These are phyloP conservation scores for Coemansia sp. DNA, from an alignment of 192 early-diverging fungal genomes.

Conservation along the genomic window DNA sequence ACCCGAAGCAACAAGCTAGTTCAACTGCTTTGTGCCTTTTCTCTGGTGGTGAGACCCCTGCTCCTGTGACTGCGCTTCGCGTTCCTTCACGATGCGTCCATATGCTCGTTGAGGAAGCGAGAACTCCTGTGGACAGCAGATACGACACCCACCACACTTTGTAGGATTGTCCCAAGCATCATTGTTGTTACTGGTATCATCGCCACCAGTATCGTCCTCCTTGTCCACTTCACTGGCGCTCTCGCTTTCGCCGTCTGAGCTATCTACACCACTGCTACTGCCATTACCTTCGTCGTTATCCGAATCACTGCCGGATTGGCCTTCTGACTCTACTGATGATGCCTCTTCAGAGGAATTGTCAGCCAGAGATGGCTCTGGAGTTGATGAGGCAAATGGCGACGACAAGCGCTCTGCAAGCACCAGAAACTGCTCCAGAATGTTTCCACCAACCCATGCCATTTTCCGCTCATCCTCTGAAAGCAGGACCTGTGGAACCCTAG, in stretches of 20 bases:
- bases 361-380: neutral
- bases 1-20: no score
- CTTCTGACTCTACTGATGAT: neutral
- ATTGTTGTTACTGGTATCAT: neutral
- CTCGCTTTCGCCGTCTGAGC: neutral
- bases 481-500: neutral
- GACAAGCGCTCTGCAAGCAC: slow-evolving; percentile 36
- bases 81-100: slow-evolving; percentile 30
- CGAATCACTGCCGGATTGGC: neutral
- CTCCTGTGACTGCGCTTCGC: slow-evolving; percentile 13
- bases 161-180: slow-evolving; percentile 1
- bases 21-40: slow-evolving; percentile 4
- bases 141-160: slow-evolving; percentile 3
- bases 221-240: neutral
- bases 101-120: slow-evolving; percentile 28
- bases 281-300: neutral
- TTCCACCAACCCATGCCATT: slow-evolving; percentile 17
- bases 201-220: neutral
- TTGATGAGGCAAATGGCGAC: neutral
- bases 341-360: neutral
- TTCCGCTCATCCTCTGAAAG: slow-evolving; percentile 22
- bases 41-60: slow-evolving; percentile 3
- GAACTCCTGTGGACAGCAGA: slow-evolving; percentile 43
- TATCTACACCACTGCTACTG: neutral
- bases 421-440: slow-evolving; percentile 43